Evolutionary conservation across 2,329 filamentous ascomycete genomes (phyloP).

Genomic region (Penicillium sp.): DNA sequence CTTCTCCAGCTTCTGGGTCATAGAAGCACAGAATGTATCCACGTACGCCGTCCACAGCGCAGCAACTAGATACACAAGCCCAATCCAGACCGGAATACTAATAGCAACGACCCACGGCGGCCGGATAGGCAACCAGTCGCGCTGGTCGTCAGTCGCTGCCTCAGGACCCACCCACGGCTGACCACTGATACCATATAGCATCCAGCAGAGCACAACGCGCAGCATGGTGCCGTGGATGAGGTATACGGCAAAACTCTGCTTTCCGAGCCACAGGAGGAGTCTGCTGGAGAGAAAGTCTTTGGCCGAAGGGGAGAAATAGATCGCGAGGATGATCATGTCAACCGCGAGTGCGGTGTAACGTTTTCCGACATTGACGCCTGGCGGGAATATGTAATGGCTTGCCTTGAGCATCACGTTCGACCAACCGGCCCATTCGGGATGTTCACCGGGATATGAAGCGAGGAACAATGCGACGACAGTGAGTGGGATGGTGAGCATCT

Average conservation of each 20-base stretch:
- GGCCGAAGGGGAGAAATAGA: conserved; percentile 50
- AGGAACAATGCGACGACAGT: conserved; percentile 48
- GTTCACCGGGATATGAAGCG: conserved; percentile 51
- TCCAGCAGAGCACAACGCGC: conserved; percentile 51
- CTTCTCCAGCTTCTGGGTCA: conserved; percentile 49
- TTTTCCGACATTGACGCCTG: conserved; percentile 44
- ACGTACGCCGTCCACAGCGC: conserved; percentile 53
- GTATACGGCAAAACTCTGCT: conserved; percentile 56
- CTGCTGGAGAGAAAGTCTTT: conserved; percentile 52
- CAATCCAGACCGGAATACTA: conserved; percentile 47
- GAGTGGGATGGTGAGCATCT: conserved; percentile 38
- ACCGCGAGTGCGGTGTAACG: conserved; percentile 51
- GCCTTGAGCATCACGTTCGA: conserved; percentile 45
- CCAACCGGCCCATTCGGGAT: conserved; percentile 52
- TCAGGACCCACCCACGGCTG: conserved; percentile 41
- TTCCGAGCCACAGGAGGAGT: conserved; percentile 54
- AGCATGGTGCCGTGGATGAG: conserved; percentile 55
- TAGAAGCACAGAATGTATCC: conserved; percentile 49
- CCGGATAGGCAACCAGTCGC: conserved; percentile 41
- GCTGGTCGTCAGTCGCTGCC: conserved; percentile 15
- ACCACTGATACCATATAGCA: conserved; percentile 52
- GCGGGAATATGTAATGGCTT: conserved; percentile 48
- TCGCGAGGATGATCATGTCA: conserved; percentile 50
- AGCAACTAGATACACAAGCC: conserved; percentile 47
- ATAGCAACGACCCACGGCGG: conserved; percentile 39